Conservation (phyloP, 331 rosid species). For the Spiraea crenata region DNA sequence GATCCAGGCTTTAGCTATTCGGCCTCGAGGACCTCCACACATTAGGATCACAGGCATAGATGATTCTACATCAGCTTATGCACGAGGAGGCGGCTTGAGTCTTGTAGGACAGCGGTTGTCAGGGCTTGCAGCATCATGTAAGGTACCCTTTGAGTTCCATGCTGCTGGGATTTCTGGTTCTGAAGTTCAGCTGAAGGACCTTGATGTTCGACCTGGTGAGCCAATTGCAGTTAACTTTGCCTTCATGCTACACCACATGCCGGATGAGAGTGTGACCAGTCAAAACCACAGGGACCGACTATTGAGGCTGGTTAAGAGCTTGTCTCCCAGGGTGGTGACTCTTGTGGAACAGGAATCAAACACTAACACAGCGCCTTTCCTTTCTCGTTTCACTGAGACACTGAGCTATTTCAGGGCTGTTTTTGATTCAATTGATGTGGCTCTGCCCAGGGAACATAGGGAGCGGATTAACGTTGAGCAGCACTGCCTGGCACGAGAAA, state of each 20-base stretch:
- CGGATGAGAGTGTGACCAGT: conserved; percentile 62
- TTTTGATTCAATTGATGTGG: conserved; percentile 69
- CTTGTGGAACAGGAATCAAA: conserved; percentile 79
- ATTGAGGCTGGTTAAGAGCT: conserved; percentile 57
- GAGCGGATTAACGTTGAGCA: conserved; percentile 83
- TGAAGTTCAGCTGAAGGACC: conserved; percentile 55
- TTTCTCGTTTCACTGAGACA: conserved; percentile 70
- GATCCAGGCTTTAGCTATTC: conserved; percentile 65
- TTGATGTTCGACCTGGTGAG: conserved; percentile 55
- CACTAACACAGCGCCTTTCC: conserved; percentile 61
- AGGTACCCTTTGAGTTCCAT: conserved; percentile 68
- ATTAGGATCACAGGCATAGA: conserved; percentile 70
- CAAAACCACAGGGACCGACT: conserved; percentile 67
- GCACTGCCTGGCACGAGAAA: conserved; percentile 79
- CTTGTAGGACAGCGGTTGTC: conserved; percentile 61
- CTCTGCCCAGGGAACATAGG: conserved; percentile 60
- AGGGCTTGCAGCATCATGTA: conserved; percentile 50
- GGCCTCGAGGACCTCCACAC: conserved; percentile 78
- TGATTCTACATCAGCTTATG: conserved; percentile 66
- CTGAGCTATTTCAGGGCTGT: conserved; percentile 51
- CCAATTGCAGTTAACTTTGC: conserved; percentile 84
- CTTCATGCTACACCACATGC: conserved; percentile 72
- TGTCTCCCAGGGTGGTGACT: conserved; percentile 80
- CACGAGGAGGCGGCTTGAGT: conserved; percentile 77
- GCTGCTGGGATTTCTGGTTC: conserved; percentile 41